Conservation (phyloP, 2,329 filamentous ascomycete genomes). For the Chrysosporium keratinophilum region DNA sequence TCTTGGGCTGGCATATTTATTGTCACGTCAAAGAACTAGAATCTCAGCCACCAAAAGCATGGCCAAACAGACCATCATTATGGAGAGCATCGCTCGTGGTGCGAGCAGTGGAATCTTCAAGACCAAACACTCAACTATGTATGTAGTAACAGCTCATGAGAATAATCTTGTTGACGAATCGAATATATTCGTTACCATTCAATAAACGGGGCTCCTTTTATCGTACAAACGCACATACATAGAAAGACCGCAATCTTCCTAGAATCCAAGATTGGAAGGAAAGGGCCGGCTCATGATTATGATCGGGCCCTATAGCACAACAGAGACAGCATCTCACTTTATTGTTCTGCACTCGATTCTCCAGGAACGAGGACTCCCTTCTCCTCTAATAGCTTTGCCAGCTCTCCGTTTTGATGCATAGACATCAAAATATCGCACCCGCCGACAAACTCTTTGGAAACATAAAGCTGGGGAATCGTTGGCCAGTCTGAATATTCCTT, state of each 20-base stretch:
- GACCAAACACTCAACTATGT: too few relatives aligned
- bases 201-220: neutral
- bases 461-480: slow-evolving; percentile 92
- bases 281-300: neutral
- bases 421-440: slow-evolving; percentile 92
- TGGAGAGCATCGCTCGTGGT: too few relatives aligned
- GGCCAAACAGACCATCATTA: too few relatives aligned
- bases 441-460: slow-evolving; percentile 90
- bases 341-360: slow-evolving; percentile 30
- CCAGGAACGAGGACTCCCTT: slow-evolving; percentile 70
- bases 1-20: too few relatives aligned
- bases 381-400: slow-evolving; percentile 84
- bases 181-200: too few relatives aligned
- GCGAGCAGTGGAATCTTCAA: too few relatives aligned
- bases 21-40: too few relatives aligned
- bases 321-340: neutral
- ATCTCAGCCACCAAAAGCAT: too few relatives aligned
- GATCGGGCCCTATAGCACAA: neutral
- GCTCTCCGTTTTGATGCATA: slow-evolving; percentile 92
- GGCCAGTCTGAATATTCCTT: slow-evolving; percentile 99
- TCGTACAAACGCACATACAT: slow-evolving; percentile 1
- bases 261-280: neutral
- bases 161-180: too few relatives aligned
- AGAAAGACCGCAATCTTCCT: neutral
- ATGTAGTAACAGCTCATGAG: too few relatives aligned